phyloP scores from a whole-genome alignment of 2,329 filamentous ascomycete species.

The Colletotrichum horii region DNA sequence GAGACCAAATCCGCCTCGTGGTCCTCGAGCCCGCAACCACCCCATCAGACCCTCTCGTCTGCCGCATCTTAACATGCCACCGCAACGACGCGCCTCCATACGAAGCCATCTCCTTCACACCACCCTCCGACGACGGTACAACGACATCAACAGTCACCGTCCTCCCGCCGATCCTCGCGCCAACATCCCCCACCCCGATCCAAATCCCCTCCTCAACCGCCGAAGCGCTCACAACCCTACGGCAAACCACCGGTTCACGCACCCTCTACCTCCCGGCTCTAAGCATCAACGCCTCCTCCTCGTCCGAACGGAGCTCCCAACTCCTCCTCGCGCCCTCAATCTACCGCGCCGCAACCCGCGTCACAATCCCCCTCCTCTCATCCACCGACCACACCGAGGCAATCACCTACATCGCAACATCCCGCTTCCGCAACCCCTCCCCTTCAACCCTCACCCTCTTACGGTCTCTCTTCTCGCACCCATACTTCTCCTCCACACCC shows the following conservation, averaged over 20 bases:
- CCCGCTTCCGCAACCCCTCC: neutral
- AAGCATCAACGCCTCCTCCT: constrained; percentile 27
- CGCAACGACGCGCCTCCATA: neutral
- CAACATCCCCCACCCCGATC: neutral
- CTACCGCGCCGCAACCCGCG: constrained; percentile 26
- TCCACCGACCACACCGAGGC: neutral
- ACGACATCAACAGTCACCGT: neutral
- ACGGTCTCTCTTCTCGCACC: neutral
- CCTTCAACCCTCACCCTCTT: neutral
- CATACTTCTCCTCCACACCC: neutral
- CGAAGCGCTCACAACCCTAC: neutral
- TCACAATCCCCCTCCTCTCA: constrained; percentile 26
- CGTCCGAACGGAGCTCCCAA: constrained; percentile 25
- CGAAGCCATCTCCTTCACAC: neutral
- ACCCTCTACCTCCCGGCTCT: constrained; percentile 29
- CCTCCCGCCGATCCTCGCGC: neutral
- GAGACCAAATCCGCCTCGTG: neutral
- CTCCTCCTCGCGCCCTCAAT: constrained; percentile 26
- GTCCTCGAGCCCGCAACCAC: neutral
- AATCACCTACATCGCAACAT: neutral
- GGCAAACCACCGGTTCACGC: neutral
- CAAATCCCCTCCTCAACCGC: neutral
- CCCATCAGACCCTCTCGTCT: neutral
- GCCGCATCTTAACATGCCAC: neutral
- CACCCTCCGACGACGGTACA: neutral